Evolutionary conservation across 163 green algal species (phyloP), one percentile per base, ranked within the genome.

Genomic region (Trebouxiophyceae sp.): DNA sequence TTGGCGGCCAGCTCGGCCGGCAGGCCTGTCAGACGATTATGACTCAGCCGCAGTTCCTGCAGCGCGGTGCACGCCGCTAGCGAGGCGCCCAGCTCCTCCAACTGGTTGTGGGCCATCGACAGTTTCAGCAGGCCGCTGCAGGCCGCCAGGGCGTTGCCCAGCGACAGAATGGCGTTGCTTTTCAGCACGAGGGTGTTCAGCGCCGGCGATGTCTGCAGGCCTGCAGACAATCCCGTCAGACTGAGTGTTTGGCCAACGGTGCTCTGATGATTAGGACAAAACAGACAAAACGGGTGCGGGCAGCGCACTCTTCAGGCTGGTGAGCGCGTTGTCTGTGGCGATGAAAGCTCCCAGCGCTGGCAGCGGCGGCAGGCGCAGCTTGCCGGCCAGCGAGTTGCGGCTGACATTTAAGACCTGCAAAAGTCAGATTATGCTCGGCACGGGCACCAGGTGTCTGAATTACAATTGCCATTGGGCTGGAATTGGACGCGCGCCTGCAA

Each of bases 111-210:
- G 39, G 39, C 39, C 39, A 50, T 50, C 12, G 39, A 50, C 12
- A 50, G 39, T 16, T 50, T 50, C 12, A 16, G 12, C 39, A 50
- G 39, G 19, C 39, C 39, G 12, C 12, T n/a, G 19, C 39, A 50
- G 12, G 12, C 39, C 12, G 39, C 39, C 39, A 50, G 19, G 39
- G 12, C 19, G 39, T 16, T 50, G 12, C 39, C 39, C 39, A 50
- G 39, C 12, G 39, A n/a, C 12, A 16, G 19, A 16, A 50, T 50
- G 39, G 12, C 12, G 39, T 50, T 50, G 12, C 12, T 50, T 50
- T 50, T 50, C 39, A 50, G 39, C 39, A 50, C 39, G 12, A 50
- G 39, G 39, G 39, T 50, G 39, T 50, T 50, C 39, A 50, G 39
- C 39, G 19, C 39, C 12, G 12, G 12, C 39, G 19, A 16, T n/a